These are phyloP conservation scores for Brettanomyces nanus DNA, from an alignment of 805 yeast species.

Conservation along the genomic window DNA sequence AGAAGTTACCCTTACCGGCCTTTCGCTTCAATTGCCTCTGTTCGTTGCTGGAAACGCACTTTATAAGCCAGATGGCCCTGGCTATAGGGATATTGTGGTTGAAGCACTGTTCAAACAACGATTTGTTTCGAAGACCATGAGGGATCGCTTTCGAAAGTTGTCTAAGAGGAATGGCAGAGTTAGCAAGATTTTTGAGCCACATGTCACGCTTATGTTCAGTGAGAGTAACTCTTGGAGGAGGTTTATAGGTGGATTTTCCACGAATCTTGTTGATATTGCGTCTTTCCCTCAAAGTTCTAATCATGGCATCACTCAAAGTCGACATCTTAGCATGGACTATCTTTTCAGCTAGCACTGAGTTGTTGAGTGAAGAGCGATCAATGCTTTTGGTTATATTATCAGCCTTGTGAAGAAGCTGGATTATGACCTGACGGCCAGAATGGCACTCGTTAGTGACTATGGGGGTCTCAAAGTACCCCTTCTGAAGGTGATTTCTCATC, in stretches of 20 bases:
- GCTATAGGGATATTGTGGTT: slow-evolving; percentile 58
- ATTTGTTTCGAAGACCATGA: slow-evolving; percentile 75
- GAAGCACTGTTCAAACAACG: slow-evolving; percentile 66
- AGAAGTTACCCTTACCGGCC: slow-evolving; percentile 6
- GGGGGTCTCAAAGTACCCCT: slow-evolving; percentile 64
- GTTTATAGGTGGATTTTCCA: slow-evolving; percentile 51
- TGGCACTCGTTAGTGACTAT: slow-evolving; percentile 58
- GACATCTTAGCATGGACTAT: slow-evolving; percentile 21
- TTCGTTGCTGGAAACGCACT: slow-evolving; percentile 80
- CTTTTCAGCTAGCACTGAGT: slow-evolving; percentile 7
- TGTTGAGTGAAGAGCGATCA: not conserved
- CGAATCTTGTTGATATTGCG: slow-evolving; percentile 36
- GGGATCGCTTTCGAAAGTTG: slow-evolving; percentile 75
- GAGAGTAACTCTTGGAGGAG: slow-evolving; percentile 84
- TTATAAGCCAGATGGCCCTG: slow-evolving; percentile 88
- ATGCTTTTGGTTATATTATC: not conserved
- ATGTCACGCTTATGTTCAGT: slow-evolving; percentile 79
- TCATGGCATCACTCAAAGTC: slow-evolving; percentile 41
- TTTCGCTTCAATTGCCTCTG: slow-evolving; percentile 49
- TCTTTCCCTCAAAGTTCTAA: slow-evolving; percentile 40
- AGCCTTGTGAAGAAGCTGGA: slow-evolving; percentile 21
- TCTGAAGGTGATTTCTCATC: slow-evolving; percentile 49
- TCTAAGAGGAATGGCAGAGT: slow-evolving; percentile 55
- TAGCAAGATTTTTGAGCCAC: slow-evolving; percentile 79
- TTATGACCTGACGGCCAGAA: slow-evolving; percentile 54